Evolutionary conservation across 164 flowering plant genomes (phyloP).

Genomic region (Malania oleifera): DNA sequence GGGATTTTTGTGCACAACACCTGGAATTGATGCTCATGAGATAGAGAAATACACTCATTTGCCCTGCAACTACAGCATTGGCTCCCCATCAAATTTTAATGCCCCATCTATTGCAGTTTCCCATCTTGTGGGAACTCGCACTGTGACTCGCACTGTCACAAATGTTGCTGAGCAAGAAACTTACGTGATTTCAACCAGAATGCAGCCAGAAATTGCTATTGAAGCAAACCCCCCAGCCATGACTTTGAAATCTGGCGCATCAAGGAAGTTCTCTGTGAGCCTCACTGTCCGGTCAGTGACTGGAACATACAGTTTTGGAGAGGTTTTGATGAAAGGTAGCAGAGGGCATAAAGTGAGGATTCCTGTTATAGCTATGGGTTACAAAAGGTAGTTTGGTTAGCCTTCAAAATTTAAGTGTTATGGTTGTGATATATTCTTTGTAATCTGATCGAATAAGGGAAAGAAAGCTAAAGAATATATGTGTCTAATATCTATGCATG

Average conservation of each 20-base stretch:
- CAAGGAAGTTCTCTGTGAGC: constrained; percentile 58
- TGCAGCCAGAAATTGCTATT: constrained; percentile 75
- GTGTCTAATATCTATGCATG: constrained; percentile 14
- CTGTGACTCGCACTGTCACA: constrained; percentile 71
- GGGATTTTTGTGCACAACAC: constrained; percentile 83
- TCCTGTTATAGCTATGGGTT: constrained; percentile 93
- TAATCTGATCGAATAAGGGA: constrained; percentile 45
- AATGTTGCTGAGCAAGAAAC: constrained; percentile 86
- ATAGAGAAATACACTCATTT: constrained; percentile 55
- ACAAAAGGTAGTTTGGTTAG: constrained; percentile 35
- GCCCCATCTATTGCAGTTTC: constrained; percentile 78
- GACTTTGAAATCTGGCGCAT: constrained; percentile 70
- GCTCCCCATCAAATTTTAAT: constrained; percentile 73
- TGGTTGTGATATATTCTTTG: constrained; percentile 54
- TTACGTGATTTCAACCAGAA: constrained; percentile 60
- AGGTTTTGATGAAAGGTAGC: constrained; percentile 82
- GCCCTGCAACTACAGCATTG: constrained; percentile 66
- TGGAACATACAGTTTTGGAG: constrained; percentile 79
- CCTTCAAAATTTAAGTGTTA: constrained; percentile 11
- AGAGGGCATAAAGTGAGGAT: constrained; percentile 90
- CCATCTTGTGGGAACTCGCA: constrained; percentile 67
- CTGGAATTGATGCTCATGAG: constrained; percentile 73
- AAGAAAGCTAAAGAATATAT: constrained; percentile 15
- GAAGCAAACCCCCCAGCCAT: constrained; percentile 77
- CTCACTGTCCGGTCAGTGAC: constrained; percentile 72